These are phyloP conservation scores for Geranomyces michiganensis DNA, from an alignment of 192 early-diverging fungal genomes.

Conservation along the genomic window DNA sequence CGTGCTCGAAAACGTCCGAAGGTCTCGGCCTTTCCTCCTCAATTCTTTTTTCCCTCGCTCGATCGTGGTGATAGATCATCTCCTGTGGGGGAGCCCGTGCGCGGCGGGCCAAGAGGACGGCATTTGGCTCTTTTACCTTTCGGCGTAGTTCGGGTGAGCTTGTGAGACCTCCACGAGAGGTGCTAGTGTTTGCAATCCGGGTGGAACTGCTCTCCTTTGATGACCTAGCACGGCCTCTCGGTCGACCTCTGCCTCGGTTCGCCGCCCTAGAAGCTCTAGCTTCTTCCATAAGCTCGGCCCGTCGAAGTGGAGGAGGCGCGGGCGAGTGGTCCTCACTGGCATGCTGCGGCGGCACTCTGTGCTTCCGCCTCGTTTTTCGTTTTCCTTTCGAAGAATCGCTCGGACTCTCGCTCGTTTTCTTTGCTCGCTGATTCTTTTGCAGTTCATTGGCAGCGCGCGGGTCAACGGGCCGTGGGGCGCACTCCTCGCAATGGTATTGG, in stretches of 20 bases:
- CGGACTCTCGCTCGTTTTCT: not conserved
- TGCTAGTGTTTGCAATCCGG: not conserved
- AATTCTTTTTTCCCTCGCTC: not conserved
- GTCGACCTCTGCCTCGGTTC: not conserved
- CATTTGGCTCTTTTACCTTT: not conserved
- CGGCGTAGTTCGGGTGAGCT: not conserved
- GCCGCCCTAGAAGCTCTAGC: too few species aligned
- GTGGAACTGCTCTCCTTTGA: not conserved
- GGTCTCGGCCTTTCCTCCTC: constrained; percentile 18
- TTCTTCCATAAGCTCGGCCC: too few species aligned
- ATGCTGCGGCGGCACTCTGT: not conserved
- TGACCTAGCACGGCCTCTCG: not conserved
- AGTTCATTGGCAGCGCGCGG: not conserved
- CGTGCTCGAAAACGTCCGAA: constrained; percentile 7
- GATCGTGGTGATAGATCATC: not conserved
- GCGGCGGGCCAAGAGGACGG: not conserved
- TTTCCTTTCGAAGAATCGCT: not conserved
- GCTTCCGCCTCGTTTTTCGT: not conserved
- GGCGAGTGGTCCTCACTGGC: too few species aligned
- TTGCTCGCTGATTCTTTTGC: not conserved
- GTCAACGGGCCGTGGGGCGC: constrained; percentile 72
- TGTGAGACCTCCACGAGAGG: too few species aligned
- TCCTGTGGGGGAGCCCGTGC: not conserved
- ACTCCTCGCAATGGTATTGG: constrained; percentile 82
- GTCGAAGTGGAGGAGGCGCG: too few species aligned